A percentile compares a stretch with the other conserved stretches of the same genome.
Evolutionary conservation across 23 red algal species (phyloP).

Genomic region (Gracilaria gracilis): DNA sequence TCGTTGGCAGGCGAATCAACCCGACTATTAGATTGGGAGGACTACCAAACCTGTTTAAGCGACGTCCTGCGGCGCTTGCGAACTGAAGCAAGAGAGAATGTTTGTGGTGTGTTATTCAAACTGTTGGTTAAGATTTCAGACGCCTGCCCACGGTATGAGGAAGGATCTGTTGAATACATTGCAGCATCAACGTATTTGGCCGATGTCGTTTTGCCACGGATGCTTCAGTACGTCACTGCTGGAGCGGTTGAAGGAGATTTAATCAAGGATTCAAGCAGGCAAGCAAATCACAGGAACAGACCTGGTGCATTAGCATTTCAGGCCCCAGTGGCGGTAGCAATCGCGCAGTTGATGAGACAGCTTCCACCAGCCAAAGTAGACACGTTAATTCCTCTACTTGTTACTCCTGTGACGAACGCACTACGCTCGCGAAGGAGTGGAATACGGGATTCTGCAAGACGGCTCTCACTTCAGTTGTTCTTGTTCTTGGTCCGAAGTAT

Average conservation of each 20-base stretch:
- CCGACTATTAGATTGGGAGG: conserved; percentile 11
- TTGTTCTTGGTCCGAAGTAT: conserved; percentile 68
- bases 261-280: neutral
- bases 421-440: conserved; percentile 70
- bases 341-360: conserved; percentile 50
- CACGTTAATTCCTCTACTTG: conserved; percentile 41
- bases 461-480: conserved; percentile 52
- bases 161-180: neutral
- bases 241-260: conserved; percentile 61
- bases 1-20: conserved; percentile 37
- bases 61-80: conserved; percentile 22
- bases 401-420: conserved; percentile 65
- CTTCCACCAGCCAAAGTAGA: conserved; percentile 40
- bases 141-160: conserved; percentile 26
- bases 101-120: conserved; percentile 32
- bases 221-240: conserved; percentile 57
- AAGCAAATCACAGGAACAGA: neutral
- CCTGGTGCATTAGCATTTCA: conserved; percentile 46
- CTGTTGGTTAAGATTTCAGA: conserved; percentile 52
- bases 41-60: conserved; percentile 23
- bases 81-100: neutral
- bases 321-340: conserved; percentile 60
- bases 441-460: conserved; percentile 66
- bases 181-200: conserved; percentile 2
- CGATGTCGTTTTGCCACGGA: conserved; percentile 35